Percentiles rank a stretch among this genome's conserved stretches.
Evolutionary conservation across 2,329 filamentous ascomycete genomes (phyloP).

Genomic region (Clarireedia homoeocarpa): DNA sequence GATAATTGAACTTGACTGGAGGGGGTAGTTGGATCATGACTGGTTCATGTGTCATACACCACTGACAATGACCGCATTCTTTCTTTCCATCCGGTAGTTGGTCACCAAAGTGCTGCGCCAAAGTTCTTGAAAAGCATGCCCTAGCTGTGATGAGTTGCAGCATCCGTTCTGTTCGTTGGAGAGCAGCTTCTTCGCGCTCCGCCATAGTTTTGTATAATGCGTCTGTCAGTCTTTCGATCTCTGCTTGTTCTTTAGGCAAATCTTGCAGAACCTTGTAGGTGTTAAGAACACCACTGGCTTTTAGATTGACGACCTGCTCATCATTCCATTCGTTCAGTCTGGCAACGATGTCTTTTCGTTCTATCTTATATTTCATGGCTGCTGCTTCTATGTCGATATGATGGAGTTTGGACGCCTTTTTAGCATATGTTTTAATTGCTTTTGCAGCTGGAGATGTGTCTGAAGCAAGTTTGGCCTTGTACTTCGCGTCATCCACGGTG

Average conservation of each 20-base stretch:
- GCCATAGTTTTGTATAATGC: slow-evolving; percentile 44
- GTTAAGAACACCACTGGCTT: slow-evolving; percentile 43
- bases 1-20: slow-evolving; percentile 32
- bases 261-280: slow-evolving; percentile 43
- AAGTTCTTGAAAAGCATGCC: slow-evolving; percentile 42
- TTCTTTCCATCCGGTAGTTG: slow-evolving; percentile 34
- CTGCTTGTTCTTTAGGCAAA: slow-evolving; percentile 36
- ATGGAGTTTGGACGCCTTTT: slow-evolving; percentile 36
- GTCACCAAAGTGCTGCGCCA: slow-evolving; percentile 53
- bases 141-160: slow-evolving; percentile 44
- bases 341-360: slow-evolving; percentile 41
- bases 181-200: slow-evolving; percentile 43
- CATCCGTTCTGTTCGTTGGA: slow-evolving; percentile 43
- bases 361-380: slow-evolving; percentile 27
- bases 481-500: slow-evolving; percentile 28
- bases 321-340: slow-evolving; percentile 49
- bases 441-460: slow-evolving; percentile 36
- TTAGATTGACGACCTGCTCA: slow-evolving; percentile 40
- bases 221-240: slow-evolving; percentile 38
- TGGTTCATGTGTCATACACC: slow-evolving; percentile 33
- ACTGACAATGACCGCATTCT: slow-evolving; percentile 50
- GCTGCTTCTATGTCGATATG: slow-evolving; percentile 42
- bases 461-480: slow-evolving; percentile 26
- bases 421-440: slow-evolving; percentile 36
- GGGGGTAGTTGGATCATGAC: slow-evolving; percentile 35